A percentile compares a stretch with the other conserved stretches of the same genome.
phyloP scores from a whole-genome alignment of 306 rosid species.

The Vigna mungo region DNA sequence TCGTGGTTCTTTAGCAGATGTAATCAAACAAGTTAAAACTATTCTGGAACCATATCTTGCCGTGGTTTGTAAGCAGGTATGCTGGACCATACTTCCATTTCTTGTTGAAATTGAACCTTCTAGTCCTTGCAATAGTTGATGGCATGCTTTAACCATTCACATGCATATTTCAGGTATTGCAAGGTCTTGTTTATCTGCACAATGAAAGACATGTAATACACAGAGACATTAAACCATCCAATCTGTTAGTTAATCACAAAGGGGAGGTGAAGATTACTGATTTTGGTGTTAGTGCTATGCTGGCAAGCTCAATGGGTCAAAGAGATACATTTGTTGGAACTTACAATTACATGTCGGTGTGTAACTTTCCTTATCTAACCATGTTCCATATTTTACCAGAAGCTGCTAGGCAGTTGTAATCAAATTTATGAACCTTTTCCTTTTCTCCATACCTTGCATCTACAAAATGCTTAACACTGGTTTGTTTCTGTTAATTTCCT shows the following conservation, averaged over 20 bases:
- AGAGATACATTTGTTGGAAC: constrained; percentile 99
- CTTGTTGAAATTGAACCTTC: constrained; percentile 33
- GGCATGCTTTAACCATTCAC: constrained; percentile 30
- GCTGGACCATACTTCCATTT: constrained; percentile 12
- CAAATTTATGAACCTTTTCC: constrained; percentile 10
- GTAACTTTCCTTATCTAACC: constrained; percentile 47
- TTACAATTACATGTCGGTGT: constrained; percentile 98
- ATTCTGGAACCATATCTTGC: constrained; percentile 99
- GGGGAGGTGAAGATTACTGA: constrained; percentile 99
- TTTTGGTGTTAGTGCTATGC: constrained; percentile 98
- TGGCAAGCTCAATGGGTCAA: constrained; percentile 96
- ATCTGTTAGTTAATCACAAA: constrained; percentile 91
- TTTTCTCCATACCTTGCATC: constrained; percentile 2
- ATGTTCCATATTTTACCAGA: constrained; percentile 23
- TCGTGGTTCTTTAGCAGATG: constrained; percentile 92
- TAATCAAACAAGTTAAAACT: constrained; percentile 86
- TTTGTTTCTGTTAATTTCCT: constrained; percentile 44
- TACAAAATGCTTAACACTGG: background rate
- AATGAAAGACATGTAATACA: constrained; percentile 93
- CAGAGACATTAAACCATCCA: constrained; percentile 97
- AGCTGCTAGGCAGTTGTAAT: constrained; percentile 20
- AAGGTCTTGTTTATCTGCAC: constrained; percentile 96
- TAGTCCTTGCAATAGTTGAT: constrained; percentile 26
- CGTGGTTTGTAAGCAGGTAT: constrained; percentile 96
- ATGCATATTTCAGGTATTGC: constrained; percentile 71